Conservation (phyloP, 768 basidiomycete species). For the Lentinula raphanica region DNA sequence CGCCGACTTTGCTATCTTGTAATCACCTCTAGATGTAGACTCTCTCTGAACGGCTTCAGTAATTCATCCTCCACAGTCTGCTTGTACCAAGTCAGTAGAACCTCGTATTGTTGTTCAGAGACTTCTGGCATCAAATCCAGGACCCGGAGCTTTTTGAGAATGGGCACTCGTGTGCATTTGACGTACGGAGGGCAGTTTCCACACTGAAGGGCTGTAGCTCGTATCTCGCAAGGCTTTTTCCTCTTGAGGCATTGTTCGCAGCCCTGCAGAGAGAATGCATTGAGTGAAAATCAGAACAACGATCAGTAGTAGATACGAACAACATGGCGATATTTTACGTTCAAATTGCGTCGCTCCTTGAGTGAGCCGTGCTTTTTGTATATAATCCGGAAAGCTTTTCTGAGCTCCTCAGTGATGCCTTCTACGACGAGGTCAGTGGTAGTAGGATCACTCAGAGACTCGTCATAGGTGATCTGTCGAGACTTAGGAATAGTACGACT, state of each 20-base stretch:
- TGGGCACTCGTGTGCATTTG: background rate
- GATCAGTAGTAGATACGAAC: too few relatives aligned
- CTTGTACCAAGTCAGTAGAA: background rate
- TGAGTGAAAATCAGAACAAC: too few relatives aligned
- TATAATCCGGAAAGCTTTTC: background rate
- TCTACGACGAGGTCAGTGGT: background rate
- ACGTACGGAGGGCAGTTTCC: background rate
- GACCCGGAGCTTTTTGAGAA: background rate
- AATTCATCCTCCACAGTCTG: background rate
- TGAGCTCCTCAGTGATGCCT: background rate
- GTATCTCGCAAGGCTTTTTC: background rate
- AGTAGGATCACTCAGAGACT: too few relatives aligned
- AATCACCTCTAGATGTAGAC: too few relatives aligned
- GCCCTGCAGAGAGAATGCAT: too few relatives aligned
- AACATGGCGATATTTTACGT: background rate
- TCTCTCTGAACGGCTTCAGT: background rate
- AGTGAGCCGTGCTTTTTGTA: background rate
- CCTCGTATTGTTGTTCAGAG: background rate
- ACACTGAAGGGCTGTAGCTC: background rate
- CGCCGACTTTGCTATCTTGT: too few relatives aligned
- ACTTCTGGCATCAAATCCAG: background rate
- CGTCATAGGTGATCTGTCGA: too few relatives aligned
- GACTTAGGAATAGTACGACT: too few relatives aligned
- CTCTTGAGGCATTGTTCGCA: background rate
- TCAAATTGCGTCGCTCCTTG: constrained; percentile 1